phyloP scores from a whole-genome alignment of 139 green algal species.

The Coccomyxa sp. region DNA sequence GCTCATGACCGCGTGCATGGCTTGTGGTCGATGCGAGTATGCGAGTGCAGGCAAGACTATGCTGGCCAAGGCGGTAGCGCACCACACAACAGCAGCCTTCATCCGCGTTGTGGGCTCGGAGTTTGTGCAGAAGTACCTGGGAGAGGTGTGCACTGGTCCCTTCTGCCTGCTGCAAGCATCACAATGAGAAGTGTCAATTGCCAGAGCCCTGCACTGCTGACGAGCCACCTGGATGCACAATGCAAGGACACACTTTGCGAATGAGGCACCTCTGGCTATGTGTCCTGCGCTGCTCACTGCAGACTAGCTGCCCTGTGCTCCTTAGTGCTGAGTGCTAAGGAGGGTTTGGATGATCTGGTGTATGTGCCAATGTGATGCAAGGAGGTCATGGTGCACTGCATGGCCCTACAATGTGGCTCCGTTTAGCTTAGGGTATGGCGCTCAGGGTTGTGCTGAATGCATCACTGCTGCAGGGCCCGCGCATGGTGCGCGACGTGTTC shows the following conservation, averaged over 20 bases:
- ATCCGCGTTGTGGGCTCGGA: slow-evolving; percentile 96
- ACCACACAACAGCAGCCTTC: slow-evolving; percentile 97
- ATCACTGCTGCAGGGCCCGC: slow-evolving; percentile 63
- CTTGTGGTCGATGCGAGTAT: neutral
- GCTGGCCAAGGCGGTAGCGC: slow-evolving; percentile 94
- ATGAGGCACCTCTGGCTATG: too few species aligned
- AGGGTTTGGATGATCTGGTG: too few species aligned
- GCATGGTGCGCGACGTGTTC: slow-evolving; percentile 99
- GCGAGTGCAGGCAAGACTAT: slow-evolving; percentile 97
- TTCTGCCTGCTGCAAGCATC: neutral
- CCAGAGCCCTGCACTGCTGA: too few species aligned
- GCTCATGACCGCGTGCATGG: too few species aligned
- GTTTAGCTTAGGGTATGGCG: too few species aligned
- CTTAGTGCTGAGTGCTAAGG: neutral
- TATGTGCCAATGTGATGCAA: too few species aligned
- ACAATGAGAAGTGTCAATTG: neutral
- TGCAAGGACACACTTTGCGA: too few species aligned
- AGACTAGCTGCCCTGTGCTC: neutral
- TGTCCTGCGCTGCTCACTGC: too few species aligned
- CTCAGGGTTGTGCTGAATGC: too few species aligned
- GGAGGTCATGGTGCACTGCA: too few species aligned
- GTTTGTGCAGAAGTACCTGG: slow-evolving; percentile 99
- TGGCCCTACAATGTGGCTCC: too few species aligned
- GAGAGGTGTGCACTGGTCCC: slow-evolving; percentile 59
- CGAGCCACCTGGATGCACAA: too few species aligned